Evolutionary conservation across 345 rosid species (phyloP).

Genomic region (Acer saccharum): DNA sequence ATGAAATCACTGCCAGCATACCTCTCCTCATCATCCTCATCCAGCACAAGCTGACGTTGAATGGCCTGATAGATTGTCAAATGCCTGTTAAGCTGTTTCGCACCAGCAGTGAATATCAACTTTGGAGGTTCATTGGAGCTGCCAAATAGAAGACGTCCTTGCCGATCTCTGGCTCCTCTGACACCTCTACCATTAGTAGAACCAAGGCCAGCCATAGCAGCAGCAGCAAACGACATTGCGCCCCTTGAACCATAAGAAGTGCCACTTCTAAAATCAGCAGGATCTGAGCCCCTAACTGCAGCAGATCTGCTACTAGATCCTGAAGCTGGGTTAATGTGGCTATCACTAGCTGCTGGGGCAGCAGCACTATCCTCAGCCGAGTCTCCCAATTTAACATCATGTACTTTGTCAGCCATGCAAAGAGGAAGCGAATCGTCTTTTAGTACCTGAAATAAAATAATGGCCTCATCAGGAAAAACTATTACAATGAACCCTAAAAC

Average conservation of each 20-base stretch:
- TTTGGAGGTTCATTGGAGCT: constrained; percentile 77
- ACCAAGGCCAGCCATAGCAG: constrained; percentile 98
- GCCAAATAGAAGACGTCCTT: constrained; percentile 68
- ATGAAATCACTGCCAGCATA: constrained; percentile 75
- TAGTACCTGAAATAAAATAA: constrained; percentile 57
- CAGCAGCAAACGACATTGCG: constrained; percentile 97
- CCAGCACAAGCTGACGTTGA: constrained; percentile 85
- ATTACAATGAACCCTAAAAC: neutral
- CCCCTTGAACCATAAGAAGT: constrained; percentile 85
- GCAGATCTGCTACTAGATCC: constrained; percentile 87
- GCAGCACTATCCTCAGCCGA: constrained; percentile 59
- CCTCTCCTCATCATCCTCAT: constrained; percentile 94
- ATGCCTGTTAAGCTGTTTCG: constrained; percentile 89
- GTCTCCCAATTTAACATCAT: constrained; percentile 93
- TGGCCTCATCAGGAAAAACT: constrained; percentile 3
- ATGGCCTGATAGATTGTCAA: constrained; percentile 98
- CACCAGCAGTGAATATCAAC: constrained; percentile 81
- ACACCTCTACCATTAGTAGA: constrained; percentile 90
- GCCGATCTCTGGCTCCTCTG: constrained; percentile 91
- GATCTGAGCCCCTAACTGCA: constrained; percentile 68
- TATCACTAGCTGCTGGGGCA: constrained; percentile 52
- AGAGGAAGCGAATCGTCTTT: constrained; percentile 87
- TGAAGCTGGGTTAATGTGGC: constrained; percentile 61
- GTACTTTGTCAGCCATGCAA: constrained; percentile 93
- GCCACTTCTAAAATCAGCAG: constrained; percentile 70